A percentile compares a stretch with the other conserved stretches of the same genome.
phyloP scores from a whole-genome alignment of 331 rosid genomes.

The Acacia concinna region DNA sequence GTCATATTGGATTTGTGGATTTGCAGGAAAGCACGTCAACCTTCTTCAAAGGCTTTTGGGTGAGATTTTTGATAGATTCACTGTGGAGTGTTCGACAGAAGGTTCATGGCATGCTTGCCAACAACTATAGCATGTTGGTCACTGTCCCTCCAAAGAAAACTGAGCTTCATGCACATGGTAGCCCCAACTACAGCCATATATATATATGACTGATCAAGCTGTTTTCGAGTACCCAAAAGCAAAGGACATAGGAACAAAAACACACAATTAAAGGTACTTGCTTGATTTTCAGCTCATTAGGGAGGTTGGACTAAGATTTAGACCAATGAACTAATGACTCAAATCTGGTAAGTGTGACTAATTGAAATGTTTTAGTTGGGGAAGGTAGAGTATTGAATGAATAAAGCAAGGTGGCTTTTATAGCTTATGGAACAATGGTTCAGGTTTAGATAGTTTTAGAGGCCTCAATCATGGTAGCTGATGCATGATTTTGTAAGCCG shows the following conservation, averaged over 20 bases:
- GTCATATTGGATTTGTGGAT: neutral
- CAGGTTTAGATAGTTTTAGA: neutral
- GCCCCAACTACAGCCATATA: too few species aligned
- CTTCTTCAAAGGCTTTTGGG: too few species aligned
- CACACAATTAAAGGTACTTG: neutral
- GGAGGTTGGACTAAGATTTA: neutral
- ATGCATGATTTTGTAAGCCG: neutral
- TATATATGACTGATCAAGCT: too few species aligned
- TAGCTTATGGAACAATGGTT: neutral
- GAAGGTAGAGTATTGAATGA: too few species aligned
- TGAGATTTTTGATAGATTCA: too few species aligned
- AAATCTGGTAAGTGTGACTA: too few species aligned
- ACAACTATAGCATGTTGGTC: neutral
- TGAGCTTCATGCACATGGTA: neutral
- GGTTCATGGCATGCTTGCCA: neutral
- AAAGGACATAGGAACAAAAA: neutral
- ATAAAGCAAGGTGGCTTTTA: too few species aligned
- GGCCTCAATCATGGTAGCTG: neutral
- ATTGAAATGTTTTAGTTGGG: too few species aligned
- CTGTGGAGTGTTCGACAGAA: neutral
- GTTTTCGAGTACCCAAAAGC: neutral
- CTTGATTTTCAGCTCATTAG: neutral
- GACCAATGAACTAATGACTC: too few species aligned
- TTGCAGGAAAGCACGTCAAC: neutral
- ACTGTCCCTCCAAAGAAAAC: neutral